A percentile compares a stretch with the other conserved stretches of the same genome.
phyloP scores from a whole-genome alignment of 1,284 basidiomycete genomes.

The Schizopora paradoxa region DNA sequence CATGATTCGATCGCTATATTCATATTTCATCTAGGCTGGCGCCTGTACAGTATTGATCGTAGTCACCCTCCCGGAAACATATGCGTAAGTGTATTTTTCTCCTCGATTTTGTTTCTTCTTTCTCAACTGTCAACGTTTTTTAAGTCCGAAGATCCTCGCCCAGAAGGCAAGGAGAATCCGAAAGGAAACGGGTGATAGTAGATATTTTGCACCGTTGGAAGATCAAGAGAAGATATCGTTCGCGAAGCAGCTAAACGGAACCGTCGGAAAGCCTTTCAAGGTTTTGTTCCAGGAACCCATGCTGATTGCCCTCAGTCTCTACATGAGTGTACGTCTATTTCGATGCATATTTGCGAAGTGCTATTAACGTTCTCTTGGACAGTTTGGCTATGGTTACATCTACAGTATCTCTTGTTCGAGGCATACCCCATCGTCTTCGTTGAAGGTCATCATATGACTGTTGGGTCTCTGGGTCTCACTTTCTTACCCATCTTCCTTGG shows the following conservation, averaged over 20 bases:
- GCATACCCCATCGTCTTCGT: constrained; percentile 62
- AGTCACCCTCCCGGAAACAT: constrained; percentile 75
- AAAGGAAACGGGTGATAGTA: constrained; percentile 55
- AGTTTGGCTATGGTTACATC: constrained; percentile 60
- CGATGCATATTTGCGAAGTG: constrained; percentile 23
- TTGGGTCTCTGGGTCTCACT: constrained; percentile 55
- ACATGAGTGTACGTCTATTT: constrained; percentile 48
- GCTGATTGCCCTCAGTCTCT: constrained; percentile 64
- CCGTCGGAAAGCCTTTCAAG: constrained; percentile 58
- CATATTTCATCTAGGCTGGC: constrained; percentile 26
- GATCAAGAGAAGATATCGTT: constrained; percentile 32
- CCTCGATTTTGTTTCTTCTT: background rate
- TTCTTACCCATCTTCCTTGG: constrained; percentile 65
- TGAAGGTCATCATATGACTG: constrained; percentile 50
- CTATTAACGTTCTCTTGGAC: constrained; percentile 24
- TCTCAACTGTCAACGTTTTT: background rate
- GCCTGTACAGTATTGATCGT: constrained; percentile 46
- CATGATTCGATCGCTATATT: constrained; percentile 3
- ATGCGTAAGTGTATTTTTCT: constrained; percentile 31
- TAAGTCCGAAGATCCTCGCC: constrained; percentile 51
- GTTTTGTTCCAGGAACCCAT: constrained; percentile 76
- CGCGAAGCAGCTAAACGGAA: constrained; percentile 40
- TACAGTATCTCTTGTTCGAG: constrained; percentile 58
- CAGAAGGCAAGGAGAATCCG: constrained; percentile 39
- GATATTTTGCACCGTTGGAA: constrained; percentile 55